Conservation (phyloP, 2,329 filamentous ascomycete genomes). For the Trichoderma cornu-damae region DNA sequence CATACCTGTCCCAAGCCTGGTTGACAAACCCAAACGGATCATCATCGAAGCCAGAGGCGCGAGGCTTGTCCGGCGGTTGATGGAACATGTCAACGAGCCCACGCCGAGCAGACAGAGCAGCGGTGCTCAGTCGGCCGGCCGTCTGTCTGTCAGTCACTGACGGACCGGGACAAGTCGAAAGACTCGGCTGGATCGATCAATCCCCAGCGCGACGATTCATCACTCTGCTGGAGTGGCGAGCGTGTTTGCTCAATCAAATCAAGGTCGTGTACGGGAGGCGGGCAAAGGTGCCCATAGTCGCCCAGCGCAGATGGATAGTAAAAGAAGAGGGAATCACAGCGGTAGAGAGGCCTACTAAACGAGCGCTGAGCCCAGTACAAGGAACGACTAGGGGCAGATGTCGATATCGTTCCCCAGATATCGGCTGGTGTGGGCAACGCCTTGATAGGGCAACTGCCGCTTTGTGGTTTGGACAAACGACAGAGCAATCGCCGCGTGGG, state of each 20-base stretch:
- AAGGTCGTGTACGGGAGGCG: conserved; percentile 31
- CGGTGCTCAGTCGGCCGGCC: conserved; percentile 32
- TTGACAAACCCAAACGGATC: conserved; percentile 31
- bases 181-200: conserved; percentile 34
- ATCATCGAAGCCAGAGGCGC: conserved; percentile 28
- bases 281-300: conserved; percentile 37
- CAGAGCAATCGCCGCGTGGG: conserved; percentile 11
- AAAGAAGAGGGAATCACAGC: conserved; percentile 14
- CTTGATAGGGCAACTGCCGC: conserved; percentile 22
- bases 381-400: conserved; percentile 18
- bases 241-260: conserved; percentile 29
- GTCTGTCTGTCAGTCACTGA: conserved; percentile 33
- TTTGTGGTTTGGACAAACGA: conserved; percentile 15
- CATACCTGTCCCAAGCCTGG: conserved; percentile 33
- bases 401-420: conserved; percentile 23
- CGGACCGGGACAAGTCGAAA: conserved; percentile 37
- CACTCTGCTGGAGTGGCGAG: conserved; percentile 34
- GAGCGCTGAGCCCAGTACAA: conserved; percentile 14
- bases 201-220: conserved; percentile 35
- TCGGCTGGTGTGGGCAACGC: conserved; percentile 22
- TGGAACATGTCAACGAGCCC: conserved; percentile 37
- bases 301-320: conserved; percentile 21
- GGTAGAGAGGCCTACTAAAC: conserved; percentile 11
- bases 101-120: conserved; percentile 30
- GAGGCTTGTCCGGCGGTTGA: conserved; percentile 31